Evolutionary conservation across 495 filamentous ascomycete genomes (phyloP), one percentile per base, ranked within the genome.

Genomic region (Tuber calosporum): DNA sequence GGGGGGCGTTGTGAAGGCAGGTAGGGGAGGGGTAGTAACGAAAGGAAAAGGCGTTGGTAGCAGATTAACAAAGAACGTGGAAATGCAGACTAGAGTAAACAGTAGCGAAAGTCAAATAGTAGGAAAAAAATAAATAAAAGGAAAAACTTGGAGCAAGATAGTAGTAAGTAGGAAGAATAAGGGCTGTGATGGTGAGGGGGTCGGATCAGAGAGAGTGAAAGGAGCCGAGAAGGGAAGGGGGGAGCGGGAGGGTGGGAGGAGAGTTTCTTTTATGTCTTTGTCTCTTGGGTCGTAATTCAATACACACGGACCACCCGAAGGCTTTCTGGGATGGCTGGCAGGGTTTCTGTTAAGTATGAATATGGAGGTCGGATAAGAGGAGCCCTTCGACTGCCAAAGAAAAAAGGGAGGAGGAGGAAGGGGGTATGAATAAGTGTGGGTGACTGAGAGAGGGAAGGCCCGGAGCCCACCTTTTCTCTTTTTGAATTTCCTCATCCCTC

Each of bases 211-310:
- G 73, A 74, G 79, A 77, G 74, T 75, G 72, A 74, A 79, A 80
- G 72, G 69, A 80, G 72, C 79, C 79, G 74, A 80, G 77, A 77
- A 77, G 72, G 77, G 73, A 73, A 73, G 69, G 73, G 77, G 62
- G 62, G 78, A 67, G 77, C 72, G 77, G 72, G 74, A 72, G 68
- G 67, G 67, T 40, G 79, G 72, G 70, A 45, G 72, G 66, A 53
- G 66, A 39, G 58, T 62, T 67, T 77, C 79, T 77, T 80, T 80
- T 77, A 80, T 80, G 62, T 71, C 69, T 73, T 41, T 71, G 22
- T 67, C 45, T 26, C 26, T 68, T 68, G 48, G 13, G 45, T 67
- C 36, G 38, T 68, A 41, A 58, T 38, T 76, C 66, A 66, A 62
- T 72, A 58, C 74, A 73, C 76, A 78, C 76, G 76, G 76, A 69